Evolutionary conservation across 805 yeast genomes (phyloP).

Genomic region (Sungouiella thailandica): DNA sequence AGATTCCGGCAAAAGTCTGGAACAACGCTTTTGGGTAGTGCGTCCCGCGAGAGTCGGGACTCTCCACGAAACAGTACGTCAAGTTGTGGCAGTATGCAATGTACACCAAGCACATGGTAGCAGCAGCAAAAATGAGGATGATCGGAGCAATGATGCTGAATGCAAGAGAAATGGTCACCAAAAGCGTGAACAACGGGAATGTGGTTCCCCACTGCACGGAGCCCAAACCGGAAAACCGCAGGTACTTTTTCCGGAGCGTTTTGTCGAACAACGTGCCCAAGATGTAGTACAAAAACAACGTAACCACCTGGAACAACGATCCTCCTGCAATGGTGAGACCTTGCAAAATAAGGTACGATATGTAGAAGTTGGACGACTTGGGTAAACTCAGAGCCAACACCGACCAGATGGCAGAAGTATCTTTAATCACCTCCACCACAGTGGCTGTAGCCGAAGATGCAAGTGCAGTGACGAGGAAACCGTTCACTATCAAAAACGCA

Average conservation of each 20-base stretch:
- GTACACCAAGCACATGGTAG: constrained; percentile 67
- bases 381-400: constrained; percentile 67
- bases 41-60: constrained; percentile 72
- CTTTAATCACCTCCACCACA: constrained; percentile 53
- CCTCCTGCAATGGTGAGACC: constrained; percentile 65
- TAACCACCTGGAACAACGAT: constrained; percentile 56
- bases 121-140: constrained; percentile 67
- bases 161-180: constrained; percentile 64
- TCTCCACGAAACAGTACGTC: constrained; percentile 62
- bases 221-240: constrained; percentile 51
- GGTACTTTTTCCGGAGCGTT: constrained; percentile 65
- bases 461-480: constrained; percentile 64
- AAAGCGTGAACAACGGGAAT: constrained; percentile 70
- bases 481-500: constrained; percentile 66
- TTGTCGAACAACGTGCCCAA: constrained; percentile 53
- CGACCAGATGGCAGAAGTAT: constrained; percentile 54
- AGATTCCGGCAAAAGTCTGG: constrained; percentile 85
- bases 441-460: constrained; percentile 69
- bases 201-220: constrained; percentile 66
- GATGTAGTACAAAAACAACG: constrained; percentile 54
- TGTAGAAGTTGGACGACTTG: constrained; percentile 66
- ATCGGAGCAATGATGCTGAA: constrained; percentile 78
- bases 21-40: constrained; percentile 85
- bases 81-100: constrained; percentile 76
- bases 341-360: constrained; percentile 63